Evolutionary conservation across 2,329 filamentous ascomycete species (phyloP), one percentile per base, ranked within the genome.

Genomic region (Whalleya microplaca): DNA sequence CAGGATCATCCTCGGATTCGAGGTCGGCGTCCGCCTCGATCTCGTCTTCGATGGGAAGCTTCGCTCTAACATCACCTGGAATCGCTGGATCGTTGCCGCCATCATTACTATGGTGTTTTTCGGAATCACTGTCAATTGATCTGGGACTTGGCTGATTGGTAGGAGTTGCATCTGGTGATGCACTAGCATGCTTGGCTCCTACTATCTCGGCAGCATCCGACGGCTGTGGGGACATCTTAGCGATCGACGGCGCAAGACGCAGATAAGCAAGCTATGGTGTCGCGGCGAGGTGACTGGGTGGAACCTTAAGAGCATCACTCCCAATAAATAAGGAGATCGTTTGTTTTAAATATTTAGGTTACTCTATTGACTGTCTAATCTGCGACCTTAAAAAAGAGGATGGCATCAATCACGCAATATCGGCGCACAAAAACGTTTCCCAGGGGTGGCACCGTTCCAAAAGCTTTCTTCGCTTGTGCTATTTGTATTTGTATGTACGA

Each of bases 1-100:
- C 77, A 5, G 78, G 76, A 53, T 83, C 76, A n/a, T 82, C 72
- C 42, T 80, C 78, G 6, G 68, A 64, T 40, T 69, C 66, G 16
- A 69, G 63, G 54, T 69, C 67, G 7, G 52, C 66, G 18, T 69
- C 66, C 0, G 62, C 61, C 27, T 69, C 67, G 47, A 67, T 61
- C 2, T 56, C 44, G 2, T 65, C 61, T 48, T 67, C 67, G 27
- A 65, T 50, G 18, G 42, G 21, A 41, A 63, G 48, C 53, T 68
- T 67, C 45, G 63, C 62, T 5, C 27, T 29, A 19, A 48, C 12
- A 40, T 44, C 45, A 44, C 46, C 53, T 55, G 41, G 23, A 50
- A 32, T 45, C 32, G 29, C 12, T 21, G 12, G 41, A 23, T 6
- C 45, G 14, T 23, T 23, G 44, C 12, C 44, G n/a, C 27, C 12